Evolutionary conservation across 176 grass and related monocot species (phyloP).

Genomic region (Olyra latifolia): DNA sequence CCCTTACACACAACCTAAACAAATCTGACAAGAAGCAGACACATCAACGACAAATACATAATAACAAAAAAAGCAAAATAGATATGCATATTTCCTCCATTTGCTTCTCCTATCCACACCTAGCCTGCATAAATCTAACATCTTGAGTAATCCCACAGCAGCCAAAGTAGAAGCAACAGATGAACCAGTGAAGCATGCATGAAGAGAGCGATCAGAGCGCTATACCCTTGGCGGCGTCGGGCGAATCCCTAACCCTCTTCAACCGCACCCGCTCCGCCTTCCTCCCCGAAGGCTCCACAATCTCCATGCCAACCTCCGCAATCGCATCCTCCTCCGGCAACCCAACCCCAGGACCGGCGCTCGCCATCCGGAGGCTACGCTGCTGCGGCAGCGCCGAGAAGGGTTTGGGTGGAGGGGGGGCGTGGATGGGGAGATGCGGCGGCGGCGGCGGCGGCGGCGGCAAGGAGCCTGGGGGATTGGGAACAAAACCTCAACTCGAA

Average conservation of each 20-base stretch:
- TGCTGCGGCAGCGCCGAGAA: neutral
- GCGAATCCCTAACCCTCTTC: constrained; percentile 21
- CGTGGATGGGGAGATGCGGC: neutral
- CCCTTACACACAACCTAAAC: constrained; percentile 14
- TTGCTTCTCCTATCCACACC: neutral
- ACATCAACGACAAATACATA: neutral
- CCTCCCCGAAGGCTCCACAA: neutral
- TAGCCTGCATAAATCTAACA: constrained; percentile 23
- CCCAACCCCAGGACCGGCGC: constrained; percentile 3
- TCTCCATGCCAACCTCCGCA: constrained; percentile 15
- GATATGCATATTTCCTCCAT: neutral
- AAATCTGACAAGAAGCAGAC: neutral
- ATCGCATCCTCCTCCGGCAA: constrained; percentile 14
- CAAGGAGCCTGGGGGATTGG: neutral
- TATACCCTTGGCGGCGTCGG: constrained; percentile 16
- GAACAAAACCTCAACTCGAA: constrained; percentile 16
- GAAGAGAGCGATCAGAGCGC: neutral
- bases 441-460: constrained; percentile 23
- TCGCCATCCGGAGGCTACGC: constrained; percentile 25
- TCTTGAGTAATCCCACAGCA: neutral
- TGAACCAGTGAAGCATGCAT: constrained; percentile 1
- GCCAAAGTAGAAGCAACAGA: constrained; percentile 3
- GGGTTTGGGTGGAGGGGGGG: neutral
- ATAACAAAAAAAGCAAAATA: neutral
- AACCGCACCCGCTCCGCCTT: neutral